phyloP scores from a whole-genome alignment of 2,329 filamentous ascomycete genomes.

The Cladosporium sp. region DNA sequence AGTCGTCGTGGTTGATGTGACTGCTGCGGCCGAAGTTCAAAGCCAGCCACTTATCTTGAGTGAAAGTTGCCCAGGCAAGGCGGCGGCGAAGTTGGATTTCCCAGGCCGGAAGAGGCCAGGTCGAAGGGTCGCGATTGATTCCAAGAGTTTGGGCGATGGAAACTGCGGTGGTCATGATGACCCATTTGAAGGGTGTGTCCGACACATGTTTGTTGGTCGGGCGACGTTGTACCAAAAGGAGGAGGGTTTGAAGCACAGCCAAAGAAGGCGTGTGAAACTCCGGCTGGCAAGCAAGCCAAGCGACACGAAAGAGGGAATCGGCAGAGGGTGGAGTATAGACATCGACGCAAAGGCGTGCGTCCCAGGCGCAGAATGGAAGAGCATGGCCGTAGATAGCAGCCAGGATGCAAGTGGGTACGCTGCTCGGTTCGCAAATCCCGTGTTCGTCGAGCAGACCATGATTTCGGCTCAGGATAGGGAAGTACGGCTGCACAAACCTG shows the following conservation, averaged over 20 bases:
- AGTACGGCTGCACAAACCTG: slow-evolving; percentile 43
- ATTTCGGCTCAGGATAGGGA: slow-evolving; percentile 39
- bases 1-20: slow-evolving; percentile 52
- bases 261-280: slow-evolving; percentile 30
- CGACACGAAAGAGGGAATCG: slow-evolving; percentile 30
- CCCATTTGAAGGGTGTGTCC: slow-evolving; percentile 32
- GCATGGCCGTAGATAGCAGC: slow-evolving; percentile 43
- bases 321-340: slow-evolving; percentile 32
- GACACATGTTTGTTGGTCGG: slow-evolving; percentile 32
- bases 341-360: slow-evolving; percentile 36
- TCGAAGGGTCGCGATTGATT: slow-evolving; percentile 57
- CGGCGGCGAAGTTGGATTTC: slow-evolving; percentile 59
- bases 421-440: slow-evolving; percentile 29
- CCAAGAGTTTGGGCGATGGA: slow-evolving; percentile 56
- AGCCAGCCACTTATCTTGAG: slow-evolving; percentile 62
- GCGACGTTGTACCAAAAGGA: slow-evolving; percentile 30
- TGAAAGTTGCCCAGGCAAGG: slow-evolving; percentile 61
- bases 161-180: slow-evolving; percentile 36
- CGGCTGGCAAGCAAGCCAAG: slow-evolving; percentile 29
- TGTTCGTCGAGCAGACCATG: slow-evolving; percentile 27
- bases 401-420: slow-evolving; percentile 36
- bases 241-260: slow-evolving; percentile 28
- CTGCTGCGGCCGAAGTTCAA: slow-evolving; percentile 56
- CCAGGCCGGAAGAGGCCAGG: slow-evolving; percentile 61
- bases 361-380: slow-evolving; percentile 43